Conservation (phyloP, 148 eudicot species). For the Rhododendron vialii region DNA sequence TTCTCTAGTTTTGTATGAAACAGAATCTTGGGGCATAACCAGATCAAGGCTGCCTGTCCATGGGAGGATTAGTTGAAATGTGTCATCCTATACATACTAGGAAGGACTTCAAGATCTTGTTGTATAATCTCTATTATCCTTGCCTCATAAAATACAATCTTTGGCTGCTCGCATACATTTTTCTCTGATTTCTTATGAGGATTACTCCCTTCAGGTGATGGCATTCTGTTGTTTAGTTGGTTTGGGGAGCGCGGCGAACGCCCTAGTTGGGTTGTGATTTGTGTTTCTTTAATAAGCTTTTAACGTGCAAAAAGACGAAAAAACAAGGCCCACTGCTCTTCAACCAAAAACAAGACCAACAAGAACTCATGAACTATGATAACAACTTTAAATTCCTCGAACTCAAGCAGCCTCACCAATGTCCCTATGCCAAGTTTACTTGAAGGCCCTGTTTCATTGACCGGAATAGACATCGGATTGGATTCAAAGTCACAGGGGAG, state of each 20-base stretch:
- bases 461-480: not conserved
- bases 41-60: not conserved
- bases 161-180: not conserved
- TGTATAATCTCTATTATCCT: not conserved
- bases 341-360: not conserved
- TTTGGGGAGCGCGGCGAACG: not conserved
- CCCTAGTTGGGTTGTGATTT: not conserved
- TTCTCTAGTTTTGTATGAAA: not conserved
- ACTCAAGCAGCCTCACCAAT: not conserved
- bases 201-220: not conserved
- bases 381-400: not conserved
- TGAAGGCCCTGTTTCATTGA: not conserved
- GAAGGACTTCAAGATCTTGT: not conserved
- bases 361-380: not conserved
- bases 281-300: not conserved
- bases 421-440: not conserved
- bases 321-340: not conserved
- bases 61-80: not conserved
- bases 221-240: not conserved
- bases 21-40: not conserved
- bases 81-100: not conserved
- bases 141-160: not conserved
- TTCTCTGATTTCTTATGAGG: not conserved
- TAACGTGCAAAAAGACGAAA: not conserved
- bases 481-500: not conserved